A percentile compares a stretch with the other conserved stretches of the same genome.
These are phyloP conservation scores for Rubia occidens DNA, from an alignment of 305 asterid species.

Conservation along the genomic window DNA sequence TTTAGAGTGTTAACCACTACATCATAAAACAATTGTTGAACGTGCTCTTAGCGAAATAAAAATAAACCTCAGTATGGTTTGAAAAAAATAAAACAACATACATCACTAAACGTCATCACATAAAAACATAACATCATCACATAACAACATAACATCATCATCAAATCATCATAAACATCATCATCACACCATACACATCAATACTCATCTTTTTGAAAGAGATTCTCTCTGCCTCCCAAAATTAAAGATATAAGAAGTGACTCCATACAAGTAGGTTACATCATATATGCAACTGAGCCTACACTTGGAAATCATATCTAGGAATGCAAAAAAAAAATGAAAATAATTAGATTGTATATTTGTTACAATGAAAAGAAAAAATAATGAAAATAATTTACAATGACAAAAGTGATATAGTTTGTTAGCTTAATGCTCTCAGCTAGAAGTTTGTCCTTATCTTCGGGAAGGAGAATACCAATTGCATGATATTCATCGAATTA, in stretches of 20 bases:
- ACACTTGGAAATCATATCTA: not conserved
- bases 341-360: no score
- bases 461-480: constrained; percentile 51
- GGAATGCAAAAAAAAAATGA: not conserved
- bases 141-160: no score
- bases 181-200: not conserved
- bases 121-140: no score
- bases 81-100: no score
- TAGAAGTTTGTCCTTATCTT: constrained; percentile 57
- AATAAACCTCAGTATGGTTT: no score
- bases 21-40: no score
- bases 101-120: no score
- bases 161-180: no score
- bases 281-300: not conserved
- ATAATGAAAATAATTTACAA: no score
- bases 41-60: no score
- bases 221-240: not conserved
- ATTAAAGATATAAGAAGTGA: not conserved
- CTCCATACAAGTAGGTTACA: not conserved
- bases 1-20: no score
- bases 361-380: no score
- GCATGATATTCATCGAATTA: constrained; percentile 27
- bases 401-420: not conserved
- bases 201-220: not conserved
- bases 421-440: constrained; percentile 17